A percentile compares a stretch with the other conserved stretches of the same genome.
Conservation (phyloP, 2,329 filamentous ascomycete genomes). For the Colletotrichum paranaense region DNA sequence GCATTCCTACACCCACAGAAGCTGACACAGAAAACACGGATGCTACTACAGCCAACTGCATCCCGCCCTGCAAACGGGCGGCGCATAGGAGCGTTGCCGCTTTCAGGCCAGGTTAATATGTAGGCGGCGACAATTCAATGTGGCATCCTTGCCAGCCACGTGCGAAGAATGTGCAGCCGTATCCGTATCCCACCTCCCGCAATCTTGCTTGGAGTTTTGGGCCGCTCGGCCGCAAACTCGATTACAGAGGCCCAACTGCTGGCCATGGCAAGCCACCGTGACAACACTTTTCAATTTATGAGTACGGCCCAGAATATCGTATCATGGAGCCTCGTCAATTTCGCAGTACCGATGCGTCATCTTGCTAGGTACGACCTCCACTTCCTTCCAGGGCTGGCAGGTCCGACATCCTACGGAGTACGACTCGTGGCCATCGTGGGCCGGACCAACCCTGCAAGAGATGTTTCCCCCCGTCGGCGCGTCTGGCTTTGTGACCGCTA, state of each 20-base stretch:
- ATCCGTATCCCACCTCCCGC: conserved; percentile 4
- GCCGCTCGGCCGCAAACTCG: conserved; percentile 1
- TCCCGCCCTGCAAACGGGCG: conserved; percentile 29
- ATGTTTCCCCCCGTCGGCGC: conserved; percentile 7
- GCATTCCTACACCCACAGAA: background rate
- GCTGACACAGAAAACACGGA: background rate
- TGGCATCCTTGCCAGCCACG: conserved; percentile 32
- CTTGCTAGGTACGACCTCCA: conserved; percentile 2
- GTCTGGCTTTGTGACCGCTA: background rate
- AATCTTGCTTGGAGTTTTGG: background rate
- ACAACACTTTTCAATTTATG: background rate
- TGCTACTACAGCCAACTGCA: background rate
- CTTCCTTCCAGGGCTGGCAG: background rate
- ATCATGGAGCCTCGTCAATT: background rate
- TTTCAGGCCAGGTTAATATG: background rate
- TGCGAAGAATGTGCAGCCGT: conserved; percentile 11
- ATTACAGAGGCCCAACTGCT: background rate
- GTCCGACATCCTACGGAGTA: conserved; percentile 7
- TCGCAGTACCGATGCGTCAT: background rate
- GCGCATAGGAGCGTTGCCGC: conserved; percentile 5
- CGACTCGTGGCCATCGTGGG: conserved; percentile 20
- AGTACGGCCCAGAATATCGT: background rate
- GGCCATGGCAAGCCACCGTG: background rate
- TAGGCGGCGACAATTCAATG: background rate
- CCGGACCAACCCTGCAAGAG: conserved; percentile 14